These are phyloP conservation scores for Globisporangium nodosum DNA, from an alignment of 352 stramenopile genomes.

Conservation along the genomic window DNA sequence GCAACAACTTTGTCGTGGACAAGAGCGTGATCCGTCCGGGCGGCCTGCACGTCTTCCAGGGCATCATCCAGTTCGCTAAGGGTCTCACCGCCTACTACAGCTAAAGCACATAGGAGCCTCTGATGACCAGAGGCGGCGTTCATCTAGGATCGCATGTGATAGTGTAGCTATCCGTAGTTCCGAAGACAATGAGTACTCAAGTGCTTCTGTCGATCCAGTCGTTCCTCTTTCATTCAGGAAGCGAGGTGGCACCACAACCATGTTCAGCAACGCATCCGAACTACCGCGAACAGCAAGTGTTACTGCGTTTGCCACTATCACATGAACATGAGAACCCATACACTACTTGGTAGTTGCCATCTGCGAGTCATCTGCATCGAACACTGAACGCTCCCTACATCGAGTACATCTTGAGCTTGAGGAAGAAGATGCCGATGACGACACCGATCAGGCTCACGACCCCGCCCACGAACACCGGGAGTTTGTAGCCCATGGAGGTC, in stretches of 20 bases:
- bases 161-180: no score
- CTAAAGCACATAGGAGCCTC: background rate
- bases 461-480: background rate
- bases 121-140: background rate
- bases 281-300: no score
- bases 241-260: no score
- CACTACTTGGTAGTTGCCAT: no score
- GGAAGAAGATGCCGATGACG: background rate
- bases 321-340: no score
- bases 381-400: background rate
- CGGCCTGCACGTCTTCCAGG: slow-evolving; percentile 19
- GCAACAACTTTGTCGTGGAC: slow-evolving; percentile 18
- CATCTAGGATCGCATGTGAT: no score
- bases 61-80: slow-evolving; percentile 18
- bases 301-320: no score
- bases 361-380: no score
- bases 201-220: no score
- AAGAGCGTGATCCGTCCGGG: slow-evolving; percentile 14
- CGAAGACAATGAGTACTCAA: no score
- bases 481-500: slow-evolving; percentile 8
- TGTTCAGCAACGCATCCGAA: no score
- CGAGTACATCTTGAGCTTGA: background rate
- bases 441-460: background rate
- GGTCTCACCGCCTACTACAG: slow-evolving; percentile 17
- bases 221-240: no score